phyloP scores from a whole-genome alignment of 345 rosid species.

The Populus deltoides region DNA sequence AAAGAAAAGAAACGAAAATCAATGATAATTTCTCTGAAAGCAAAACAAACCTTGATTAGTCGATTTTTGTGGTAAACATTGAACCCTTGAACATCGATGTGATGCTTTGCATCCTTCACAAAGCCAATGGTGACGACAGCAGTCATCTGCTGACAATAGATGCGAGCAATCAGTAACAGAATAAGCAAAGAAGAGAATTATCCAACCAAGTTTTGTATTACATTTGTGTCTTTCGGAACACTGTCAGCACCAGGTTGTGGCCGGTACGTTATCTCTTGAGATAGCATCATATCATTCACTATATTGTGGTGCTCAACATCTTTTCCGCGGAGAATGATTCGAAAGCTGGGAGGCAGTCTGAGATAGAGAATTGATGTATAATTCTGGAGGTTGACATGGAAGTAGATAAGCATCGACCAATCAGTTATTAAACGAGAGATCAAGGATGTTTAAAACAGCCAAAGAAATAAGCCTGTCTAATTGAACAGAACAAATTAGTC shows the following conservation, averaged over 20 bases:
- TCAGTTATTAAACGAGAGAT: background rate
- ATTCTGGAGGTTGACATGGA: slow-evolving; percentile 47
- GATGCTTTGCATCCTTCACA: slow-evolving; percentile 87
- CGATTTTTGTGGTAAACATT: slow-evolving; percentile 95
- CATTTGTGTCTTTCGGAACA: slow-evolving; percentile 44
- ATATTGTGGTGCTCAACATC: slow-evolving; percentile 94
- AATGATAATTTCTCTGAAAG: background rate
- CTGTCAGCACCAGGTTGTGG: slow-evolving; percentile 67
- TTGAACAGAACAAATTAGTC: background rate
- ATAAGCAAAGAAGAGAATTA: background rate
- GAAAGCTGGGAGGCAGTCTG: slow-evolving; percentile 79
- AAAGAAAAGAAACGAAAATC: background rate
- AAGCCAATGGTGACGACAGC: slow-evolving; percentile 82
- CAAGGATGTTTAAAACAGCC: background rate
- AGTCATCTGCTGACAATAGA: slow-evolving; percentile 53
- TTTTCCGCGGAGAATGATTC: slow-evolving; percentile 81
- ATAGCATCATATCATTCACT: slow-evolving; percentile 95
- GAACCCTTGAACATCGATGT: slow-evolving; percentile 91
- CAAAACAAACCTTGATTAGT: slow-evolving; percentile 72
- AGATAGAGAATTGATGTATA: slow-evolving; percentile 91
- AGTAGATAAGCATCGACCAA: slow-evolving; percentile 7
- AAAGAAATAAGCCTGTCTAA: background rate
- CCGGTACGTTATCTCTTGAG: slow-evolving; percentile 70
- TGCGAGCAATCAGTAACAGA: slow-evolving; percentile 20
- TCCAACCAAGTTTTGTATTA: slow-evolving; percentile 27